Conservation (phyloP, 2,329 filamentous ascomycete species). For the Monilinia polystroma region DNA sequence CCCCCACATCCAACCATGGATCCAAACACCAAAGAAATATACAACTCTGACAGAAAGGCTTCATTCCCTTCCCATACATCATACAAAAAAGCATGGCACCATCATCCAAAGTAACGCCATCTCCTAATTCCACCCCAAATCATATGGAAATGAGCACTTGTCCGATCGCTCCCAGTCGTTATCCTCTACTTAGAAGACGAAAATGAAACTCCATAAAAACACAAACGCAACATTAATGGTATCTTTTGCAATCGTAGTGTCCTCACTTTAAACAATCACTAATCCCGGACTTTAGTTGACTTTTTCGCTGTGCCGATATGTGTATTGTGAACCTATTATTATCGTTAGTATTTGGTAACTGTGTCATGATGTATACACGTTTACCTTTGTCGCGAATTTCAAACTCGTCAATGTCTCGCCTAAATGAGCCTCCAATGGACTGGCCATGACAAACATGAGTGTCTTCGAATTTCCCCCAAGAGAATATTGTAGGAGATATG, state of each 20-base stretch:
- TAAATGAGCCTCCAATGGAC: conserved; percentile 83
- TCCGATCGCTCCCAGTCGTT: conserved; percentile 13
- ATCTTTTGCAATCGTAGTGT: conserved; percentile 20
- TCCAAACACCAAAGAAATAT: conserved; percentile 19
- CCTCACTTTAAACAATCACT: conserved; percentile 11
- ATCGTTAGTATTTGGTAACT: conserved; percentile 26
- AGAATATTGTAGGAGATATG: conserved; percentile 91
- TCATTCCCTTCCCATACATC: conserved; percentile 2
- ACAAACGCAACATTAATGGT: conserved; percentile 19
- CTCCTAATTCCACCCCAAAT: conserved; percentile 5
- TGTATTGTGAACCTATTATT: conserved; percentile 71
- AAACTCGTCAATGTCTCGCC: conserved; percentile 92
- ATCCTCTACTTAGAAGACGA: conserved; percentile 13
- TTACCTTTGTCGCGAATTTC: conserved; percentile 91
- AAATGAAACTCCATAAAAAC: conserved; percentile 18
- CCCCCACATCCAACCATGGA: background rate
- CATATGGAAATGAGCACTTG: conserved; percentile 13
- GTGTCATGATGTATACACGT: conserved; percentile 31
- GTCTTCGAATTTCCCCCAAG: conserved; percentile 95
- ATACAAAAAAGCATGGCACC: conserved; percentile 10
- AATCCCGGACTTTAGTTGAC: conserved; percentile 58
- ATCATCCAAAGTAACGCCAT: conserved; percentile 17
- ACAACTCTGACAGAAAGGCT: conserved; percentile 16
- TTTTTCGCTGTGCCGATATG: conserved; percentile 88
- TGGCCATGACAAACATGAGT: conserved; percentile 99